These are phyloP conservation scores for Mycena vitilis DNA, from an alignment of 768 basidiomycete genomes.

Conservation along the genomic window DNA sequence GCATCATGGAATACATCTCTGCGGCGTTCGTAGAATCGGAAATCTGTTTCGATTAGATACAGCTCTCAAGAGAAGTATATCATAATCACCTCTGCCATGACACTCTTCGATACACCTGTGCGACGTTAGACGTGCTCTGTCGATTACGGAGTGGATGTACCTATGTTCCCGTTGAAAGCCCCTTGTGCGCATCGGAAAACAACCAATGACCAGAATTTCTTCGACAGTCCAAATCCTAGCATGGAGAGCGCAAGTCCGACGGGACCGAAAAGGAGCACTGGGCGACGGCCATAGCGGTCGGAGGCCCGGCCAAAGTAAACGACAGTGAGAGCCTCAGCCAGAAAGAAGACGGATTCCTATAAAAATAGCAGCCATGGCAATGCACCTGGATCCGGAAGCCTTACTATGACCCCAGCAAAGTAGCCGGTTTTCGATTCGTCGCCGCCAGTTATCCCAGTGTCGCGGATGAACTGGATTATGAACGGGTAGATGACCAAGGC, in stretches of 20 bases:
- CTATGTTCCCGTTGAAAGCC: slow-evolving; percentile 56
- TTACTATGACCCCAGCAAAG: slow-evolving; percentile 54
- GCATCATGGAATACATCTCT: slow-evolving; percentile 51
- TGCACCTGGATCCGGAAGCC: slow-evolving; percentile 32
- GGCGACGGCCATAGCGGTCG: slow-evolving; percentile 37
- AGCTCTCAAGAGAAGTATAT: no score
- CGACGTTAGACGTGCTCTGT: neutral
- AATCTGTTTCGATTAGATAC: slow-evolving; percentile 38
- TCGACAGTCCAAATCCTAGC: slow-evolving; percentile 49
- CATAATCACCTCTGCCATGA: slow-evolving; percentile 37
- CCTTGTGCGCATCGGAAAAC: slow-evolving; percentile 46
- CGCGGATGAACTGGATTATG: slow-evolving; percentile 50
- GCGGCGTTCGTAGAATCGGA: slow-evolving; percentile 54
- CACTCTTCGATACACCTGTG: slow-evolving; percentile 39
- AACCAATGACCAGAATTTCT: slow-evolving; percentile 45
- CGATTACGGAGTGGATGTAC: slow-evolving; percentile 27
- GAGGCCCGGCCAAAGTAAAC: slow-evolving; percentile 43
- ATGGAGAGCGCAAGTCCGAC: slow-evolving; percentile 45
- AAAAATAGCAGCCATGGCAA: neutral
- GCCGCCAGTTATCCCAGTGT: slow-evolving; percentile 50
- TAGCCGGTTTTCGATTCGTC: slow-evolving; percentile 54
- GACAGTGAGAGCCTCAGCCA: slow-evolving; percentile 41
- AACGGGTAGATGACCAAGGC: slow-evolving; percentile 55
- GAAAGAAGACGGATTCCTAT: slow-evolving; percentile 46
- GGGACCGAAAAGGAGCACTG: slow-evolving; percentile 44